Evolutionary conservation across 2,329 filamentous ascomycete species (phyloP), one percentile per base, ranked within the genome.

Genomic region (Fusarium sp.): DNA sequence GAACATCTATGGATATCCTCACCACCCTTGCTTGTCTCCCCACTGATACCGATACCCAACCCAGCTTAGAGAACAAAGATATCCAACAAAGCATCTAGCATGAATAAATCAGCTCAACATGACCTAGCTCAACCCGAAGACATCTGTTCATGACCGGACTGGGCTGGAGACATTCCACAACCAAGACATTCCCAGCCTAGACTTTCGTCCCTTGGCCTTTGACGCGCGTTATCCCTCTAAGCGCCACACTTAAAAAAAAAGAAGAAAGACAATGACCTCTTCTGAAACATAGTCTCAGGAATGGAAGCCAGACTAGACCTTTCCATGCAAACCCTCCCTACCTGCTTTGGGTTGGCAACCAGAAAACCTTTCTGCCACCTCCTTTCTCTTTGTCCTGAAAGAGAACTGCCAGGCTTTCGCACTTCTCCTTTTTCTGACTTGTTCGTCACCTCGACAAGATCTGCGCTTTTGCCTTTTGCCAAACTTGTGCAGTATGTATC

Each of bases 201-300:
- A 61, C 36, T 16, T 42, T 28, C 23, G 30, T 47, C 51, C 46
- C 34, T 57, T 46, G 28, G 50, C 15, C n/a, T 34, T 55, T 45
- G 66, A 70, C 66, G 66, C 66, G 66, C 66, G 66, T 69, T 62
- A 42, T 41, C 37, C 38, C 34, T 57, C 40, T 51, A 69, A 50
- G 55, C 49, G 65, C 65, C 65, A 60, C 65, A 50, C 30, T 26
- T 28, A 41, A 61, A 61, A 60, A 44, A 6, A n/a, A 37, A 18
- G 38, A 51, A 38, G 10, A 30, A 30, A 30, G 9, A 51, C 51
- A 50, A 65, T 65, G 53, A 61, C 65, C 28, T 23, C 30, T 52
- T 68, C 60, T 69, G 65, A 69, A 69, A 69, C 66, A 41, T 55
- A 62, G 50, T 37, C 60, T 53, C 34, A 68, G 64, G 58, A 50